Evolutionary conservation across 768 basidiomycete genomes (phyloP).

Genomic region (Suillus weaverae): DNA sequence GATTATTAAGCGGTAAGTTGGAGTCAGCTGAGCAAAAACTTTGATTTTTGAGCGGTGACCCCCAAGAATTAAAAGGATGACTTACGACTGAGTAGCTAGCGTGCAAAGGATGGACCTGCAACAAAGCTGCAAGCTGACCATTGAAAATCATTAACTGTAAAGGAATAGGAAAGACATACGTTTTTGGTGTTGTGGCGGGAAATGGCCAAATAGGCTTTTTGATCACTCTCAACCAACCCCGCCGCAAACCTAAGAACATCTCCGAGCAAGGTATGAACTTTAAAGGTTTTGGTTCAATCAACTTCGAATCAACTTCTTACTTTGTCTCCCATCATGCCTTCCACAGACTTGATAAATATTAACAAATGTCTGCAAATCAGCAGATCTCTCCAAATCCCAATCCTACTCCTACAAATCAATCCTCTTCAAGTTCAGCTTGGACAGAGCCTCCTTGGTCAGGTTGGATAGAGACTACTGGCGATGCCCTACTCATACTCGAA

Average conservation of each 20-base stretch:
- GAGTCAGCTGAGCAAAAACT: conserved; percentile 2
- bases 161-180: conserved; percentile 5
- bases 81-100: neutral
- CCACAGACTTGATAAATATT: conserved; percentile 20
- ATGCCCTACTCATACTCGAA: conserved; percentile 95
- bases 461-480: conserved; percentile 93
- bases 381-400: conserved; percentile 27
- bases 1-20: neutral
- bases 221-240: conserved; percentile 45
- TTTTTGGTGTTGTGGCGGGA: conserved; percentile 31
- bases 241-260: conserved; percentile 62
- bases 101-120: too few species aligned
- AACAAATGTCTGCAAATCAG: conserved; percentile 32
- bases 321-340: conserved; percentile 16
- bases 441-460: conserved; percentile 91
- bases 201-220: conserved; percentile 30
- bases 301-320: conserved; percentile 41
- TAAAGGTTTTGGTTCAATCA: conserved; percentile 26
- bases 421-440: conserved; percentile 53
- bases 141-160: neutral
- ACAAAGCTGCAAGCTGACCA: too few species aligned
- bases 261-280: conserved; percentile 46
- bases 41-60: neutral
- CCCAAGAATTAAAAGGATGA: neutral
- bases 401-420: conserved; percentile 21